A percentile compares a stretch with the other conserved stretches of the same genome.
Evolutionary conservation across 2,329 filamentous ascomycete species (phyloP).

Genomic region (Sporothrix brasiliensis): DNA sequence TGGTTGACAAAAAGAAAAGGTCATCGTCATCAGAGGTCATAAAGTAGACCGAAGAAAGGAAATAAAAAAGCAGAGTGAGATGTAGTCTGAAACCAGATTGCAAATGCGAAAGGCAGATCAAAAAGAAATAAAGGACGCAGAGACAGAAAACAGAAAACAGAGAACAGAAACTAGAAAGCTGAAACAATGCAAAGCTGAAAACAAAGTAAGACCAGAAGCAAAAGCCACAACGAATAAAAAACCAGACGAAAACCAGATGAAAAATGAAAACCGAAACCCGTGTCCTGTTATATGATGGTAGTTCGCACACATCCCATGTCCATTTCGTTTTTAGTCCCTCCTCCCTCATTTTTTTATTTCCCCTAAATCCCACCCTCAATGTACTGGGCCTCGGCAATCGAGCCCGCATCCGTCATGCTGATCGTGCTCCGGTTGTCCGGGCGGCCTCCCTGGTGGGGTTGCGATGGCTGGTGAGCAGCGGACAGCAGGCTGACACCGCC

Average conservation of each 20-base stretch:
- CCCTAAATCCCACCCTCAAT: constrained; percentile 24
- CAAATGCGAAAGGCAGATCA: neutral
- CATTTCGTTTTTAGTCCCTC: neutral
- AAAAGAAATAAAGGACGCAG: neutral
- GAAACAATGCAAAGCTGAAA: neutral
- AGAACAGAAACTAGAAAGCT: neutral
- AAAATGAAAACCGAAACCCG: neutral
- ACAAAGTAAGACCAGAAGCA: neutral
- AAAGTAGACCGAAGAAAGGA: constrained; percentile 25
- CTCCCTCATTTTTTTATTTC: neutral
- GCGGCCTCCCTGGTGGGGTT: constrained; percentile 42
- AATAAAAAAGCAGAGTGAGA: constrained; percentile 15
- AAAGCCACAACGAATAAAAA: neutral
- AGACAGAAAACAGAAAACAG: constrained; percentile 7
- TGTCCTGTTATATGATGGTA: constrained; percentile 7
- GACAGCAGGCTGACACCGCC: constrained; percentile 50
- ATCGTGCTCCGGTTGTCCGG: constrained; percentile 43
- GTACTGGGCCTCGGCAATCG: constrained; percentile 27
- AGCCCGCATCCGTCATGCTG: constrained; percentile 41
- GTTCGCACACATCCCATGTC: constrained; percentile 9
- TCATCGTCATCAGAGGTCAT: constrained; percentile 29
- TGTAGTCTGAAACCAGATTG: neutral
- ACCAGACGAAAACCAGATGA: neutral
- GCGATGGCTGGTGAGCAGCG: constrained; percentile 32
- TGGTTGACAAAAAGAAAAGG: neutral